phyloP scores from a whole-genome alignment of 2,329 filamentous ascomycete genomes.

The Fusarium penzigii region DNA sequence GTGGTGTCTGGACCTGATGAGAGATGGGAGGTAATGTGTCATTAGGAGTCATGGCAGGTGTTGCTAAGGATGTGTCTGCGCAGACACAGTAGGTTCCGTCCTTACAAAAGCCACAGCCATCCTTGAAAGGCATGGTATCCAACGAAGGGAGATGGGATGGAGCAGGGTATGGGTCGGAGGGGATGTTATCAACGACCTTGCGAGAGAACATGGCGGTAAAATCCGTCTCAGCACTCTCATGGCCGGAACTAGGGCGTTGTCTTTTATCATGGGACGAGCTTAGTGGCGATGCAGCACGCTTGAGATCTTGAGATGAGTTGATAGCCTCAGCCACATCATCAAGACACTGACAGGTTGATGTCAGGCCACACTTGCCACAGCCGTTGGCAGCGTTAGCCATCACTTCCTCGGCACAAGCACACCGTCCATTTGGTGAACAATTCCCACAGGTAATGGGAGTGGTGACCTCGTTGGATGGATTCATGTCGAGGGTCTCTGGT shows the following conservation, averaged over 20 bases:
- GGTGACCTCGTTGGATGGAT: constrained; percentile 29
- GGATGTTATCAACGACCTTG: constrained; percentile 34
- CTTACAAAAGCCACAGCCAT: constrained; percentile 80
- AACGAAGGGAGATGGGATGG: constrained; percentile 40
- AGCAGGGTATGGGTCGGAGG: constrained; percentile 25
- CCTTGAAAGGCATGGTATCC: constrained; percentile 51
- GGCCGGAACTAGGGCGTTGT: constrained; percentile 50
- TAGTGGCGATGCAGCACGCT: constrained; percentile 52
- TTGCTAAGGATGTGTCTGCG: constrained; percentile 58
- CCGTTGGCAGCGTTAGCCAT: constrained; percentile 55
- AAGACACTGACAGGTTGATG: constrained; percentile 64
- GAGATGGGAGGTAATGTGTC: constrained; percentile 44
- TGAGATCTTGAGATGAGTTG: constrained; percentile 41
- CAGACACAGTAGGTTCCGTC: constrained; percentile 83
- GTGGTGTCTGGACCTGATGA: constrained; percentile 57
- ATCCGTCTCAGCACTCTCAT: constrained; percentile 69
- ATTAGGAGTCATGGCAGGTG: constrained; percentile 41
- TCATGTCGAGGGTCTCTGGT: constrained; percentile 43
- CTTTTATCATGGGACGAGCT: constrained; percentile 55
- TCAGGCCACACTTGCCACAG: constrained; percentile 67
- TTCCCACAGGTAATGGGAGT: constrained; percentile 54
- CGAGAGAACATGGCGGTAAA: constrained; percentile 68
- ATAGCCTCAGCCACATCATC: constrained; percentile 57
- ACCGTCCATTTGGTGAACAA: constrained; percentile 54
- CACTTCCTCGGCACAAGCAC: constrained; percentile 61